Base-by-base conservation (phyloP, 805 yeast genomes). In the Candida tibetensis region DNA sequence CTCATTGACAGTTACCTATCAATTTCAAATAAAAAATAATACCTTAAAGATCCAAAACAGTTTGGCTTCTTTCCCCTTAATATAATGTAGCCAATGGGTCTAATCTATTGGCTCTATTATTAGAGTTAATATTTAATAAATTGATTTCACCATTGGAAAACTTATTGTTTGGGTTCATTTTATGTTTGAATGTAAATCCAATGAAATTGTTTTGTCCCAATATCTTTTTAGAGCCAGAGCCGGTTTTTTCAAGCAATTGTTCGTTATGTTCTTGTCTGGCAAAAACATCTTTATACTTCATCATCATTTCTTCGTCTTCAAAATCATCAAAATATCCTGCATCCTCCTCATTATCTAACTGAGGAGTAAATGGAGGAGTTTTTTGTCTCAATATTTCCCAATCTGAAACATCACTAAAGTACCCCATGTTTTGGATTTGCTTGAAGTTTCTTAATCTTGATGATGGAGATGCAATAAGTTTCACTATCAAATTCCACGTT, bases 271-370 rank as follows among this genome's bases (percentile, higher is more conserved):
- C 86, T 53, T 88, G 88, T 65, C 95, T 85, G 46, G 91, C 95
- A 71, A 93, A 82, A 10, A 93, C 99, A 54, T 93, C 99, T 53
- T 93, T 91, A 67, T 93, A 93, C 61, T 93, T 90, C 45, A 91
- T 93, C 98, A 93, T 89, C 60, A 91, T 95, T 32, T 85, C 89
- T 59, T 91, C 98, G 61, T 89, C 93, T 42, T 87, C 87, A 60
- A 93, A 93, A 62, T 93, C 99, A 64, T 93, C 99, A 58, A 93
- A 93, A 65, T 93, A 93, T 1, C 99, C 99, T 0, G 98, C 98
- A 65, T 93, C 99, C 46, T 89, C 93, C 54, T 93, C 99, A 44
- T 89, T 86, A 57, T 93, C 98, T 47, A 93, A 72, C 53, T 95
- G 96, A 3, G 99, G 99, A 14, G 93, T 85, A 61, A 93, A 93